phyloP scores from a whole-genome alignment of 2,329 filamentous ascomycete species.

The Botrytis tulipae region DNA sequence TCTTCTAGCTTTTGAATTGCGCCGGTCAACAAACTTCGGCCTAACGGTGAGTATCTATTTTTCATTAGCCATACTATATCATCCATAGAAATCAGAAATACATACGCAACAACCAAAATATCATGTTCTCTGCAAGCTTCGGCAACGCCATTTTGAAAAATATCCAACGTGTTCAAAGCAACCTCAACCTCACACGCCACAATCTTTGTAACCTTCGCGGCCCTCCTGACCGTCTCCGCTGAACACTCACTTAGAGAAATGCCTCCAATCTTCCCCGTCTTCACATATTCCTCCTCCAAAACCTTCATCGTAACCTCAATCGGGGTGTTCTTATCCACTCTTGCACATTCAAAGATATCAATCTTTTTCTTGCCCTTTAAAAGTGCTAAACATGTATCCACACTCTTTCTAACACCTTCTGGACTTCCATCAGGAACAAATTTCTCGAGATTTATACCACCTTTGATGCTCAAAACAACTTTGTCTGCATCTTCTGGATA shows the following conservation, averaged over 20 bases:
- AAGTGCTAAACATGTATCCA: slow-evolving; percentile 55
- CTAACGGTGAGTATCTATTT: slow-evolving; percentile 63
- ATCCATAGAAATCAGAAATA: slow-evolving; percentile 13
- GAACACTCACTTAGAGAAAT: slow-evolving; percentile 46
- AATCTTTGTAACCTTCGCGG: slow-evolving; percentile 43
- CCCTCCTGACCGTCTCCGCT: slow-evolving; percentile 44
- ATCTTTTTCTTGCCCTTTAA: slow-evolving; percentile 50
- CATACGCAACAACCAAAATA: slow-evolving; percentile 64
- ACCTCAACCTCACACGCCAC: slow-evolving; percentile 49
- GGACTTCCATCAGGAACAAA: slow-evolving; percentile 51
- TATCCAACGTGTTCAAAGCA: slow-evolving; percentile 42
- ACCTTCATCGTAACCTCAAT: slow-evolving; percentile 43
- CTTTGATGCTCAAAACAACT: slow-evolving; percentile 63
- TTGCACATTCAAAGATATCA: slow-evolving; percentile 53
- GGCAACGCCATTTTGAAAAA: slow-evolving; percentile 42
- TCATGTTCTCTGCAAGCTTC: slow-evolving; percentile 57
- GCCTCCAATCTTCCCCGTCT: slow-evolving; percentile 46
- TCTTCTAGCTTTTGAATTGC: slow-evolving; percentile 52
- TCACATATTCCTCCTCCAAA: slow-evolving; percentile 41
- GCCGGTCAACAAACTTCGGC: slow-evolving; percentile 58
- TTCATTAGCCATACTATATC: slow-evolving; percentile 22
- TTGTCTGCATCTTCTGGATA: slow-evolving; percentile 63
- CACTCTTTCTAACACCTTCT: slow-evolving; percentile 53
- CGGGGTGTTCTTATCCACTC: slow-evolving; percentile 45
- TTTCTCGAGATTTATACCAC: slow-evolving; percentile 44